Evolutionary conservation across 495 filamentous ascomycete genomes (phyloP).

Genomic region (Neurospora intermedia): DNA sequence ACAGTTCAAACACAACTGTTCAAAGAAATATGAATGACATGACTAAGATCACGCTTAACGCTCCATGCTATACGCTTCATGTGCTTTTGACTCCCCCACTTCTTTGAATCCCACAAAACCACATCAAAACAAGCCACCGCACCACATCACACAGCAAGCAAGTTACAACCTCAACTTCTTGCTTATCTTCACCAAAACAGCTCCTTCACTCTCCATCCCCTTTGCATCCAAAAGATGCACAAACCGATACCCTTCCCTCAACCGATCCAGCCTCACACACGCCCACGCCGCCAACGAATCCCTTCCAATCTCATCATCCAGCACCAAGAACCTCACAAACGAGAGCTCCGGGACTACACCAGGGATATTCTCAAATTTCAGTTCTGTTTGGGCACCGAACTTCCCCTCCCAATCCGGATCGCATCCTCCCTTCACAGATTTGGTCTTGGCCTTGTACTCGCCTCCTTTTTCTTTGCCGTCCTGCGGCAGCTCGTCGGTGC

Average conservation of each 20-base stretch:
- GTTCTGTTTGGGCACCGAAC: constrained; percentile 11
- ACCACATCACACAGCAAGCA: no score
- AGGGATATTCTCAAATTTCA: constrained; percentile 49
- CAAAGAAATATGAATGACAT: no score
- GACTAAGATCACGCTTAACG: no score
- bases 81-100: no score
- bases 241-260: constrained; percentile 65
- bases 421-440: constrained; percentile 40
- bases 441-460: constrained; percentile 63
- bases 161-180: constrained; percentile 36
- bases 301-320: constrained; percentile 65
- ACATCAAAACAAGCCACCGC: no score
- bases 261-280: constrained; percentile 71
- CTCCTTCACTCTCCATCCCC: constrained; percentile 49
- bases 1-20: no score
- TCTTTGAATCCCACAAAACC: no score
- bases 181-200: constrained; percentile 57
- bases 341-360: constrained; percentile 66
- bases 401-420: constrained; percentile 49
- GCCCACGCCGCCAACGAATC: constrained; percentile 80
- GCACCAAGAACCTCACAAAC: constrained; percentile 79
- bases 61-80: no score
- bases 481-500: constrained; percentile 20
- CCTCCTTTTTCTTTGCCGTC: constrained; percentile 35
- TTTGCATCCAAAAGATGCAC: constrained; percentile 58